Conservation (phyloP, 768 basidiomycete genomes). For the Boletus reticulatus region DNA sequence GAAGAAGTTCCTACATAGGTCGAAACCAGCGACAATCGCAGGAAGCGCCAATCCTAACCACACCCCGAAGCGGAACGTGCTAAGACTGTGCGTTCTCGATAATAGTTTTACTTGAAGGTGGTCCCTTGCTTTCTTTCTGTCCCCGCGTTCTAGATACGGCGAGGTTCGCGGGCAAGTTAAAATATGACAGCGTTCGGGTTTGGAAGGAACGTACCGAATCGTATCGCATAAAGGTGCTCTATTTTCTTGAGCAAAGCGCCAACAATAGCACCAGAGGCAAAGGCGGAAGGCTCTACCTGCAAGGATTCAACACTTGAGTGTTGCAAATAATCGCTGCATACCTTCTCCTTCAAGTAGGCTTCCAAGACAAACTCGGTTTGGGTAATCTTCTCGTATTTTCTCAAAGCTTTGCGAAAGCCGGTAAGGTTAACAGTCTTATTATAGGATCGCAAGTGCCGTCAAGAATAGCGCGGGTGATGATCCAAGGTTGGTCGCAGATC, state of each 20-base stretch:
- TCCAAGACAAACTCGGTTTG: conserved; percentile 62
- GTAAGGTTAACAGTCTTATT: conserved; percentile 78
- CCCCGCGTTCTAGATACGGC: conserved; percentile 50
- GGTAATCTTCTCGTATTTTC: conserved; percentile 83
- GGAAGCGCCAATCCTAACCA: conserved; percentile 72
- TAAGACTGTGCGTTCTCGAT: conserved; percentile 63
- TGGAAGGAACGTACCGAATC: conserved; percentile 61
- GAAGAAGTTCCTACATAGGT: conserved; percentile 41
- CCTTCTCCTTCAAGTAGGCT: conserved; percentile 80
- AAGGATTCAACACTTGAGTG: background rate
- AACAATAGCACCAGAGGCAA: conserved; percentile 62
- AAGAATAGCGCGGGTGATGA: background rate
- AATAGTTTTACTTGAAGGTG: conserved; percentile 55
- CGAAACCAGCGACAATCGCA: conserved; percentile 61
- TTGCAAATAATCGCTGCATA: conserved; percentile 21
- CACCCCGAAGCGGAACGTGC: conserved; percentile 72
- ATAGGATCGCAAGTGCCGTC: background rate
- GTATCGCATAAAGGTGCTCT: conserved; percentile 71
- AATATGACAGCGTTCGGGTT: background rate
- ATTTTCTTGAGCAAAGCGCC: conserved; percentile 68
- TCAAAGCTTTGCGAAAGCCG: conserved; percentile 84
- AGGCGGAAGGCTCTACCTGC: conserved; percentile 67
- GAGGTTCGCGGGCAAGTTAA: background rate
- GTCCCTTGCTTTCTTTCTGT: conserved; percentile 72
- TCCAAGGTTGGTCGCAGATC: background rate